A percentile compares a stretch with the other conserved stretches of the same genome.
Evolutionary conservation across 2,329 filamentous ascomycete genomes (phyloP).

Genomic region (Orbilia oligospora): DNA sequence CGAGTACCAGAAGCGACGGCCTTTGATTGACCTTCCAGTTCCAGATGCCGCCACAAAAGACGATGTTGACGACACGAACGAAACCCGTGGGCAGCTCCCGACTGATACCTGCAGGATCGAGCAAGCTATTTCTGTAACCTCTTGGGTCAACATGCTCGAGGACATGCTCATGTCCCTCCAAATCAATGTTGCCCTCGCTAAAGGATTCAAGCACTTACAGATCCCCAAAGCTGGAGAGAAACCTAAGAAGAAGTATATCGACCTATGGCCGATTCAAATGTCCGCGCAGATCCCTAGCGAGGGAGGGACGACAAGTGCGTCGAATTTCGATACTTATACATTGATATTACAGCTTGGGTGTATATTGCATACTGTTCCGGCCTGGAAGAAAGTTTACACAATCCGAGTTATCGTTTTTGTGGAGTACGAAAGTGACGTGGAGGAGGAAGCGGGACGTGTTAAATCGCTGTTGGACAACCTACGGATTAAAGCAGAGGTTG

Average conservation of each 20-base stretch:
- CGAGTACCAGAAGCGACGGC: slow-evolving; percentile 76
- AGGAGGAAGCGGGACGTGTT: slow-evolving; percentile 81
- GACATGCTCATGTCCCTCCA: slow-evolving; percentile 83
- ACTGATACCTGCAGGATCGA: slow-evolving; percentile 80
- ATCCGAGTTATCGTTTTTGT: slow-evolving; percentile 88
- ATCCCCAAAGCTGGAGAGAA: slow-evolving; percentile 73
- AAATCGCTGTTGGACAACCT: slow-evolving; percentile 82
- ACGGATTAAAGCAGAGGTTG: slow-evolving; percentile 82
- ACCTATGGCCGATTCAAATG: slow-evolving; percentile 92
- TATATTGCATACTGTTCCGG: slow-evolving; percentile 83
- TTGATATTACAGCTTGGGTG: slow-evolving; percentile 72
- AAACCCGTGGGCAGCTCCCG: slow-evolving; percentile 72
- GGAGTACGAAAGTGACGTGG: slow-evolving; percentile 86
- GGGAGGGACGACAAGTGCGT: slow-evolving; percentile 68
- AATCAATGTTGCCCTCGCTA: slow-evolving; percentile 87
- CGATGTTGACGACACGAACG: slow-evolving; percentile 45
- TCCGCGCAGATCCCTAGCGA: slow-evolving; percentile 80
- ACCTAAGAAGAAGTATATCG: slow-evolving; percentile 82
- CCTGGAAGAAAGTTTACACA: slow-evolving; percentile 81
- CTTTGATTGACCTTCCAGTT: slow-evolving; percentile 73
- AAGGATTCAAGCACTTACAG: slow-evolving; percentile 83
- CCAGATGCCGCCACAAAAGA: slow-evolving; percentile 40
- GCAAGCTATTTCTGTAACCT: slow-evolving; percentile 77
- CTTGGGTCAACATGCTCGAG: slow-evolving; percentile 86
- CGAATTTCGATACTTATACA: slow-evolving; percentile 89